Evolutionary conservation across 2,329 filamentous ascomycete species (phyloP), one percentile per base, ranked within the genome.

Genomic region (Sarocladium brachiariae): DNA sequence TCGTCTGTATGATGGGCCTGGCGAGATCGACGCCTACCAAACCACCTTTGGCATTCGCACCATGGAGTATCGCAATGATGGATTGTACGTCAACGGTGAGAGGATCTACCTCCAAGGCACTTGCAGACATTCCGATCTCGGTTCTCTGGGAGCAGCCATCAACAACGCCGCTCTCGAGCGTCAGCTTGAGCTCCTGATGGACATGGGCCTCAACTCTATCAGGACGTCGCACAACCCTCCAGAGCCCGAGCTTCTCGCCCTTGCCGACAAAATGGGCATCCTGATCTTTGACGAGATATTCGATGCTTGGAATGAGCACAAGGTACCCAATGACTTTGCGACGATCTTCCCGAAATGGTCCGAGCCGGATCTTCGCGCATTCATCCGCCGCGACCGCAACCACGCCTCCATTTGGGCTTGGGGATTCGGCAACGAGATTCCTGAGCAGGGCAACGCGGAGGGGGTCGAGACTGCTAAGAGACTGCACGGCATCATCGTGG

Each of bases 391-490:
- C 9, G 76, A 79, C 59, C 66, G 75, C n/a, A 80, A 80, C 57
- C 76, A 79, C 58, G 70, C 76, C 2, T 77, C 76, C 1, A 63
- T 80, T 21, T 63, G 75, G 24, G 65, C 65, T 1, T 79, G 76
- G 76, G 75, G 72, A 54, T 68, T 73, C 45, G 76, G 77, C 3
- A 80, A 80, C 57, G 76, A 80, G 59, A 66, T 79, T 2, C 58
- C 63, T 1, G 75, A 80, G 56, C 75, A 79, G 59, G 60, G 58
- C 3, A 60, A 63, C 33, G 51, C 61, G 2, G 52, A 61, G 2
- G 66, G 67, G 9, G 63, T 60, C 3, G 56, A 58, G 1, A 59
- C 65, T 0, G 68, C 65, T 9, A 58, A 60, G 30, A 43, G 51
- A 6, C 67, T 79, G 3, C 64, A 65, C 10, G 63, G 66, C 21